phyloP scores from a whole-genome alignment of 2,329 filamentous ascomycete genomes.

The Thelonectria blattea region DNA sequence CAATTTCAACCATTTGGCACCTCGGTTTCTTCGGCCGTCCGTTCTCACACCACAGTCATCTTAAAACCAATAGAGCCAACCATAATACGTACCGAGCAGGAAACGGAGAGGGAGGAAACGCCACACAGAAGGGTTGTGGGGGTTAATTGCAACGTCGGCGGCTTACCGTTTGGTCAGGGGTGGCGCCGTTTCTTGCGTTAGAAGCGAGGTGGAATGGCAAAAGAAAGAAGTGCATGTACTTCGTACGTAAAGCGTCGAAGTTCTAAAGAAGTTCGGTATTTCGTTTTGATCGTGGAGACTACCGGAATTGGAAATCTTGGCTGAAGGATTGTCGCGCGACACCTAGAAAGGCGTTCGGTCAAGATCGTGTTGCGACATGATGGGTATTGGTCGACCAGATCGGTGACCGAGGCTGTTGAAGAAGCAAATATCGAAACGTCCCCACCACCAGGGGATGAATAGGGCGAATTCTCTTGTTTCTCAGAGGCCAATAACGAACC shows the following conservation, averaged over 20 bases:
- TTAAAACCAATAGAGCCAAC: slow-evolving; percentile 10
- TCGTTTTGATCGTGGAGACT: not conserved
- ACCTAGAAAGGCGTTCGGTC: slow-evolving; percentile 16
- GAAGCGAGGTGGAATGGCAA: not conserved
- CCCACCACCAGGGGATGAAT: not conserved
- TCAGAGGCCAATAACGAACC: not conserved
- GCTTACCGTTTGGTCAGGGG: slow-evolving; percentile 5
- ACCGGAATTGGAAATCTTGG: slow-evolving; percentile 3
- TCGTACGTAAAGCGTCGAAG: not conserved
- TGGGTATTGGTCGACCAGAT: slow-evolving; percentile 15
- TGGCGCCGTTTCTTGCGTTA: not conserved
- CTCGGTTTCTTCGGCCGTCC: slow-evolving; percentile 7
- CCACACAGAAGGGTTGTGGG: slow-evolving; percentile 10
- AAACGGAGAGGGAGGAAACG: slow-evolving; percentile 6
- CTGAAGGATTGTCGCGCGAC: slow-evolving; percentile 12
- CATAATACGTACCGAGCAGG: not conserved
- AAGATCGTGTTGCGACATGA: slow-evolving; percentile 9
- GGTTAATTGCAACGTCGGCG: slow-evolving; percentile 6
- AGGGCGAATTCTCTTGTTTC: not conserved
- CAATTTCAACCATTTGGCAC: slow-evolving; percentile 9
- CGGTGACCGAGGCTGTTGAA: slow-evolving; percentile 15
- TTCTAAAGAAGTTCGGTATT: not conserved
- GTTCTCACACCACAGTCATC: slow-evolving; percentile 14
- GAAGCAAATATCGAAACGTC: slow-evolving; percentile 11
- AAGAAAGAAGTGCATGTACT: not conserved